Evolutionary conservation across 2,329 filamentous ascomycete species (phyloP).

Genomic region (Sclerotiophoma versabilis): DNA sequence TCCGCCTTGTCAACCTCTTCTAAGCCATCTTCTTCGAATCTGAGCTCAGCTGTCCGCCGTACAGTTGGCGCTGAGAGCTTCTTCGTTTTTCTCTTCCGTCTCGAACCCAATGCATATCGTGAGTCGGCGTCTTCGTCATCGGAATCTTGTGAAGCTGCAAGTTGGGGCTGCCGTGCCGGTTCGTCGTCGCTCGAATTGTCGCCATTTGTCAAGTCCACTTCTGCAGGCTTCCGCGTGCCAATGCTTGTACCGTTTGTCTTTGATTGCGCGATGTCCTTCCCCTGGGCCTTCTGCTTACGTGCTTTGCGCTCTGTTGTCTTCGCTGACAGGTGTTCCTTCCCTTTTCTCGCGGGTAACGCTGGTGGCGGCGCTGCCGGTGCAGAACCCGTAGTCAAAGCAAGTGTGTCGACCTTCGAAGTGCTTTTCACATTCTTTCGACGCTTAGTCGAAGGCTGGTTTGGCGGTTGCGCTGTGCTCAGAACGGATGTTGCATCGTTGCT

Average conservation of each 20-base stretch:
- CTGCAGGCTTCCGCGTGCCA: neutral
- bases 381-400: neutral
- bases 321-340: neutral
- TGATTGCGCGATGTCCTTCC: neutral
- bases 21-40: constrained; percentile 9
- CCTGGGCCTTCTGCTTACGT: neutral
- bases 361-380: neutral
- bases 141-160: neutral
- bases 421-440: constrained; percentile 10
- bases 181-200: constrained; percentile 9
- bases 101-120: constrained; percentile 10
- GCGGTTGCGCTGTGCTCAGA: constrained; percentile 1
- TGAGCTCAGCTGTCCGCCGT: constrained; percentile 10
- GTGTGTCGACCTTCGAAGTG: neutral
- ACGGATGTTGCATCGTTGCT: constrained; percentile 1
- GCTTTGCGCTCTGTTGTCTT: neutral
- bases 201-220: neutral
- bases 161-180: neutral
- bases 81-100: neutral
- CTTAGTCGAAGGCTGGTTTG: constrained; percentile 6
- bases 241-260: neutral
- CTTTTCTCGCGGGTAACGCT: neutral
- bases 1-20: constrained; percentile 15
- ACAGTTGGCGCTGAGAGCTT: neutral
- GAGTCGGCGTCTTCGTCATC: constrained; percentile 14